Conservation (phyloP, 805 yeast species). For the Peterozyma xylosa region DNA sequence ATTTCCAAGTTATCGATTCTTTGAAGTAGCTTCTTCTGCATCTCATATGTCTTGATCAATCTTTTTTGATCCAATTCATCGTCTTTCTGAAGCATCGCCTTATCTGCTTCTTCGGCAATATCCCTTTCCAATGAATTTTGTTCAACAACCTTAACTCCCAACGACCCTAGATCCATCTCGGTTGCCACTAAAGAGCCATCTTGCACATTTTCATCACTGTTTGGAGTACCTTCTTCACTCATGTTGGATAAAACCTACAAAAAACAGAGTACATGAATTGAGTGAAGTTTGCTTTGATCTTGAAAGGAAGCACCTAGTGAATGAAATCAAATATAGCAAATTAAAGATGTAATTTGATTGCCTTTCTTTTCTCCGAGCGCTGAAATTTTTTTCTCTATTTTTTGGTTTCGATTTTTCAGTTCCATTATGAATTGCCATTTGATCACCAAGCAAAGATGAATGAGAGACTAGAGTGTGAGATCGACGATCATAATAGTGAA, state of each 20-base stretch:
- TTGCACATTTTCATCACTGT: not conserved
- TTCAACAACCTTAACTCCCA: conserved; percentile 60
- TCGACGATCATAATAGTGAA: conserved; percentile 43
- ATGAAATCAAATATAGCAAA: no score
- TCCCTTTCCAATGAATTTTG: conserved; percentile 74
- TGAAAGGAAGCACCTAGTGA: not conserved
- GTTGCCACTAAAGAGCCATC: not conserved
- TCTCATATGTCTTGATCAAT: conserved; percentile 55
- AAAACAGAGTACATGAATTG: not conserved
- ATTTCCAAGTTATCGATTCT: conserved; percentile 41
- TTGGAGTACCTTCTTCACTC: not conserved
- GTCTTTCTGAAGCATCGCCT: conserved; percentile 52
- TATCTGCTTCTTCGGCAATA: conserved; percentile 64
- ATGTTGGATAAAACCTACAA: not conserved
- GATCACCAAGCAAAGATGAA: no score
- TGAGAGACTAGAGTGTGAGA: conserved; percentile 14
- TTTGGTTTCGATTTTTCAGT: no score
- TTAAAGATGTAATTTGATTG: no score
- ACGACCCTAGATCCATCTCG: conserved; percentile 19
- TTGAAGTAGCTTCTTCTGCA: conserved; percentile 31
- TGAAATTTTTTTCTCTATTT: no score
- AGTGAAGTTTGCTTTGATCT: not conserved
- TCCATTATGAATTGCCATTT: no score
- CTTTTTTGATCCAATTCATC: conserved; percentile 69
- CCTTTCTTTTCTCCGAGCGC: no score